Evolutionary conservation across 2,329 filamentous ascomycete species (phyloP), one percentile per base, ranked within the genome.

Genomic region (Venturia carpophila): DNA sequence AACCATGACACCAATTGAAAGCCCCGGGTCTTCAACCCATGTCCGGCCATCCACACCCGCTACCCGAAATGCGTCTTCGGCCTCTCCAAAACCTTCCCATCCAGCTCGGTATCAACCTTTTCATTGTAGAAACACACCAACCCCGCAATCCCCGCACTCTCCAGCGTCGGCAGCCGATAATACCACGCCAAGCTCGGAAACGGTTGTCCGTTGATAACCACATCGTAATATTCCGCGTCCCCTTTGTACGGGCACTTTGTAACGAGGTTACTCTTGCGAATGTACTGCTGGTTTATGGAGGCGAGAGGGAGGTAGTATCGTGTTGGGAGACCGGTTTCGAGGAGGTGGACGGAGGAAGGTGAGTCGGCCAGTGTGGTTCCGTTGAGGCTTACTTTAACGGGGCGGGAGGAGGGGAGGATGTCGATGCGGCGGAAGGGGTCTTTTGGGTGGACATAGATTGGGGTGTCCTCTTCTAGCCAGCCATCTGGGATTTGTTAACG

Each of bases 231-330:
- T 65, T 83, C 78, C 0, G 86, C 86, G 64, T 82, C 79, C 0
- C 87, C 87, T 71, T 89, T 89, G 69, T 89, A 89, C 1, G 87
- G 87, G 72, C 87, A 89, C 63, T 77, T 74, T 0, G 84, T 86
- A n/a, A 71, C 73, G 0, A 82, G 83, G 1, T 75, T 71, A 68
- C 84, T 87, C 7, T 77, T 77, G 0, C 73, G 72, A 11, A 88
- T 73, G 7, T 79, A 68, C 3, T 73, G 69, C 67, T 74, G 75
- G 1, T 82, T 78, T 1, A 87, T 77, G 2, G 79, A 73, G 0
- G 82, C 82, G 0, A 81, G 73, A 0, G 85, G 82, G 1, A 87
- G 67, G 69, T 89, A 89, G 70, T 83, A 87, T 1, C 87, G 77
- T 1, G 80, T 75, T 1, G 84, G 81, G 58, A 89, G 73, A 0